Percentiles rank a stretch among this genome's conserved stretches.
phyloP scores from a whole-genome alignment of 345 rosid species.

The sweet orange (Citrus sinensis) region DNA sequence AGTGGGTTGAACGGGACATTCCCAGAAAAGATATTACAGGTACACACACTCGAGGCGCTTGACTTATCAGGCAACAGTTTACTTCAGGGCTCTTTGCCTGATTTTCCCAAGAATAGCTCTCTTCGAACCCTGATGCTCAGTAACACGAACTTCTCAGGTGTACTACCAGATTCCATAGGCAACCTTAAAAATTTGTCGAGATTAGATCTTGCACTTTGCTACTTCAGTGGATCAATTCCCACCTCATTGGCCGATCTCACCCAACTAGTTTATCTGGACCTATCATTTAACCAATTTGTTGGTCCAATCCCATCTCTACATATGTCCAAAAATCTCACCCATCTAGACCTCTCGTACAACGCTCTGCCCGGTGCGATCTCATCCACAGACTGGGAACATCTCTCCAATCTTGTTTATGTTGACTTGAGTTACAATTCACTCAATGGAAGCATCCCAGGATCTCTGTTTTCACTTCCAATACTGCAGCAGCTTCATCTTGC shows the following conservation, averaged over 20 bases:
- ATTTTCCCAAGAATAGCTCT: constrained; percentile 7
- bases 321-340: constrained; percentile 15
- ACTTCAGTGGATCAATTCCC: constrained; percentile 22
- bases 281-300: constrained; percentile 21
- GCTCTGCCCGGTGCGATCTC: constrained; percentile 24
- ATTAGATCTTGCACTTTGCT: constrained; percentile 2
- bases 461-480: constrained; percentile 18
- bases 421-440: constrained; percentile 29
- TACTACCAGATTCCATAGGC: constrained; percentile 19
- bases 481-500: constrained; percentile 18
- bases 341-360: constrained; percentile 29
- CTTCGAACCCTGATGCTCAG: constrained; percentile 26
- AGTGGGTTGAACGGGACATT: constrained; percentile 17
- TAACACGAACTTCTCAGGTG: constrained; percentile 23
- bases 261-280: constrained; percentile 23
- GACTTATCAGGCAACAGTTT: constrained; percentile 13
- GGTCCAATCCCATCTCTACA: constrained; percentile 34
- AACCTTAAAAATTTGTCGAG: constrained; percentile 22
- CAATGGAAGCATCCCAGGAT: constrained; percentile 29
- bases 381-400: constrained; percentile 16
- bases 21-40: constrained; percentile 22
- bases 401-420: constrained; percentile 25
- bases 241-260: constrained; percentile 15
- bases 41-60: constrained; percentile 21
- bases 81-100: constrained; percentile 22